Conservation (phyloP, 768 basidiomycete species). For the Artomyces pyxidatus region DNA sequence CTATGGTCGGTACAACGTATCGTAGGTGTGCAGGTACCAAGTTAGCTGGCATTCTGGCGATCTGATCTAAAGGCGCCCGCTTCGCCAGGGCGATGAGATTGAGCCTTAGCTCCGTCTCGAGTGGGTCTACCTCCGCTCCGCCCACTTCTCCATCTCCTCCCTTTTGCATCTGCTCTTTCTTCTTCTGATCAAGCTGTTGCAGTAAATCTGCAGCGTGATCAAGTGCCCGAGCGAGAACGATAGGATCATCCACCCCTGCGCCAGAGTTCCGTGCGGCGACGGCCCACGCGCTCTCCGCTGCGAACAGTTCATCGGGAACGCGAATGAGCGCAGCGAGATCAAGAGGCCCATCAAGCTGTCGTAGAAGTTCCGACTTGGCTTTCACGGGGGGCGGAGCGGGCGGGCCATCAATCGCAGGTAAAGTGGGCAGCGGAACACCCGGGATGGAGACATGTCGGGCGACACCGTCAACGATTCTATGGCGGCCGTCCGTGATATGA, state of each 20-base stretch:
- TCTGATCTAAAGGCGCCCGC: constrained; percentile 57
- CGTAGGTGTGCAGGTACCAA: constrained; percentile 15
- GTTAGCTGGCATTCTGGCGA: constrained; percentile 13
- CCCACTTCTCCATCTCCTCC: constrained; percentile 4
- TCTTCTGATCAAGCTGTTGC: constrained; percentile 30
- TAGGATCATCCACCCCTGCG: constrained; percentile 32
- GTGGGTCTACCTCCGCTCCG: constrained; percentile 47
- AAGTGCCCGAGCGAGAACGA: constrained; percentile 48
- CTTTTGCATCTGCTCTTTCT: constrained; percentile 4
- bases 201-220: constrained; percentile 49
- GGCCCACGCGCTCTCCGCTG: constrained; percentile 28
- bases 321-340: constrained; percentile 38
- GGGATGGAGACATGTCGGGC: not conserved
- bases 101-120: constrained; percentile 51
- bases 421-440: constrained; percentile 1
- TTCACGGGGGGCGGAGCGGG: constrained; percentile 15
- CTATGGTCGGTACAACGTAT: constrained; percentile 14
- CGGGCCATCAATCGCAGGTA: no score
- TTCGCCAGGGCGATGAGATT: constrained; percentile 74
- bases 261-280: no score
- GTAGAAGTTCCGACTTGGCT: constrained; percentile 14
- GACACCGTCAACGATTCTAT: constrained; percentile 5
- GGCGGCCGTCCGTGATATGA: constrained; percentile 10
- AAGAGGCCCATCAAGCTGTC: constrained; percentile 18
- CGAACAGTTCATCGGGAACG: constrained; percentile 33